Evolutionary conservation across 164 flowering plant genomes (phyloP).

Genomic region (Liquidambar formosana): DNA sequence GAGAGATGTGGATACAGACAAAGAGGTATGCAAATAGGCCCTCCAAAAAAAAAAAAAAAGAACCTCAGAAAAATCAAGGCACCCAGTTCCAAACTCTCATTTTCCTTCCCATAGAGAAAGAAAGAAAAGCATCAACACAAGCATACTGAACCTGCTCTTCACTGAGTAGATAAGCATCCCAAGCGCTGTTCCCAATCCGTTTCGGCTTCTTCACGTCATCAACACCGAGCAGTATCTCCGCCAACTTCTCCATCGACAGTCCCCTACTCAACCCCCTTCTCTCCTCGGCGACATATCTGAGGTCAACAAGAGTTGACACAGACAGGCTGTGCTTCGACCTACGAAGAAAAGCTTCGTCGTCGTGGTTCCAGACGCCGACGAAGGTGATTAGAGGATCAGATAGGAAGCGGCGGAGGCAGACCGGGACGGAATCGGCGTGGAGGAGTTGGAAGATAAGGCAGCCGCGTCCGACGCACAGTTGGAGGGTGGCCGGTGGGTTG

Average conservation of each 20-base stretch:
- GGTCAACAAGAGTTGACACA: slow-evolving; percentile 14
- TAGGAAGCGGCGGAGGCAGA: slow-evolving; percentile 21
- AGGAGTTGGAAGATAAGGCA: slow-evolving; percentile 37
- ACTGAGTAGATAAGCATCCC: slow-evolving; percentile 20
- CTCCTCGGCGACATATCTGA: slow-evolving; percentile 20
- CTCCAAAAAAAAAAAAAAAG: too few species aligned
- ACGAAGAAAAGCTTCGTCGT: slow-evolving; percentile 22
- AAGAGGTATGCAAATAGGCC: too few species aligned
- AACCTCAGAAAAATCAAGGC: too few species aligned
- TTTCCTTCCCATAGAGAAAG: not conserved
- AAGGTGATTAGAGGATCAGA: slow-evolving; percentile 12
- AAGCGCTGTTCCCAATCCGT: slow-evolving; percentile 25
- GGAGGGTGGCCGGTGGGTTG: slow-evolving; percentile 28
- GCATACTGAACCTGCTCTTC: slow-evolving; percentile 20
- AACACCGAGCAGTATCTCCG: slow-evolving; percentile 19
- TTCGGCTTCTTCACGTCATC: slow-evolving; percentile 18
- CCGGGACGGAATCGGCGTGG: slow-evolving; percentile 21
- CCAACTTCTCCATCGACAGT: slow-evolving; percentile 22
- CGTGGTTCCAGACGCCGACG: slow-evolving; percentile 27
- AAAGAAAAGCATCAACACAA: slow-evolving; percentile 25
- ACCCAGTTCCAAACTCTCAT: too few species aligned
- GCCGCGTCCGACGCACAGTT: slow-evolving; percentile 30
- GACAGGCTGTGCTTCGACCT: slow-evolving; percentile 13
- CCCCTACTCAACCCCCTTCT: slow-evolving; percentile 10
- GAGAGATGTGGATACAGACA: too few species aligned